Base-by-base conservation (phyloP, 1,284 basidiomycete species). In the Tranzscheliella williamsii region DNA sequence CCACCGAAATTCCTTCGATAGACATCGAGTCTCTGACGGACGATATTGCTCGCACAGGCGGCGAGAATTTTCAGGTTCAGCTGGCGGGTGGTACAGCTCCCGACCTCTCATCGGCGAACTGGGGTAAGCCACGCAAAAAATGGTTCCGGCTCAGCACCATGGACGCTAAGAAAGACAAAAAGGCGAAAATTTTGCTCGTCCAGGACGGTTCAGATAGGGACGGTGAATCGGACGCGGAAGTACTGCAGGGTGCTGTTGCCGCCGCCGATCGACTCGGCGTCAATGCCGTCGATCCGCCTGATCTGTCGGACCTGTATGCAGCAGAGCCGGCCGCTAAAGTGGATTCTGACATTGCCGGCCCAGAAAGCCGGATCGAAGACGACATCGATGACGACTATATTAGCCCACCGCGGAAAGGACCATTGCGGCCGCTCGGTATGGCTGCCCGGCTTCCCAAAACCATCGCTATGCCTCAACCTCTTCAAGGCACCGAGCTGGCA, bases 301-400 rank as follows among this genome's bases (percentile, higher is more conserved):
- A 37, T 13, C 35, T 41, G 16, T 47, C 51, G 3, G 54, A 57
- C 6, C 17, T 26, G 4, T 57, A 52, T 24, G 54, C 54, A 5
- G 51, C 42, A 2, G 51, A 54, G 43, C 41, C 52, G n/a, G 33
- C 39, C 17, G 51, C 46, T 20, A 38, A 42, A 33, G 45, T 37
- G 43, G 17, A n/a, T n/a, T n/a, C n/a, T n/a, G n/a, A 30, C n/a
- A 34, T 8, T 9, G 56, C 36, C 9, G 18, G 13, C 20, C 29
- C 17, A 13, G 11, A 34, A 34, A 20, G 32, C 32, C 12, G 18
- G 18, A 34, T 21, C 20, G 22, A 40, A n/a, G 48, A 53, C 24
- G 68, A 60, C 26, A 38, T 72, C 27, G 70, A 72, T 30, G 70
- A 72, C 39, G 61, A 61, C 22, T 65, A 55, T 23, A 44, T 61